Evolutionary conservation across 176 grass and related monocot genomes (phyloP), one percentile per base, ranked within the genome.

Genomic region (Oryza nivara): DNA sequence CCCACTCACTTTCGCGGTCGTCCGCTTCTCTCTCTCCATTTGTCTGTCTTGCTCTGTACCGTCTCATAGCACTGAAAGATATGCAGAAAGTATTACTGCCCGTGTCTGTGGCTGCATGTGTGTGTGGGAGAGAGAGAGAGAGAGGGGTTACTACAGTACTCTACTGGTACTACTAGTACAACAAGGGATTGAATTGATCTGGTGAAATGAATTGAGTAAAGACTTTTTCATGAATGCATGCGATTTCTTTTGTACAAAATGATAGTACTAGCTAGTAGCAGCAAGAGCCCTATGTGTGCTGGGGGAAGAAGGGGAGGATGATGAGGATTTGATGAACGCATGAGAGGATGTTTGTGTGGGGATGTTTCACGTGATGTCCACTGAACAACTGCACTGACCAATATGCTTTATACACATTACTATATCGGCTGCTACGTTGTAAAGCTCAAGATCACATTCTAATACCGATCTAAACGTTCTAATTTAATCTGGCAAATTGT

Each of bases 31-130:
- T 63, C 58, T 63, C 56, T 61, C 56, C 56, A 61, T 61, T 61
- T 61, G 56, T 61, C 56, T 61, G 56, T n/a, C 56, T 61, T 61
- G 56, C 56, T 61, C 58, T 22, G n/a, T 63, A 23, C 58, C 58
- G n/a, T 63, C 58, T 23, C n/a, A 60, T 63, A 63, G 58, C 58
- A 44, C 83, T 82, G 73, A 86, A 90, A 86, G 79, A 90, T 77
- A 78, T 80, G 88, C 88, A 86, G 88, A 82, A 90, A 86, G 78
- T 72, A 48, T 83, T 65, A 78, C 80, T 83, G 80, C 52, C 25
- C 73, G 65, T 77, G 77, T 89, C 83, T 77, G 83, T 20, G 32
- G 72, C 44, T 66, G 41, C 83, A 72, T 80, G 84, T 52, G 19
- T 78, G 49, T 20, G 20, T 28, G 49, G 1, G 70, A 26, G 26